Conservation (phyloP, 208 protist species). For the Porcisia deanei region DNA sequence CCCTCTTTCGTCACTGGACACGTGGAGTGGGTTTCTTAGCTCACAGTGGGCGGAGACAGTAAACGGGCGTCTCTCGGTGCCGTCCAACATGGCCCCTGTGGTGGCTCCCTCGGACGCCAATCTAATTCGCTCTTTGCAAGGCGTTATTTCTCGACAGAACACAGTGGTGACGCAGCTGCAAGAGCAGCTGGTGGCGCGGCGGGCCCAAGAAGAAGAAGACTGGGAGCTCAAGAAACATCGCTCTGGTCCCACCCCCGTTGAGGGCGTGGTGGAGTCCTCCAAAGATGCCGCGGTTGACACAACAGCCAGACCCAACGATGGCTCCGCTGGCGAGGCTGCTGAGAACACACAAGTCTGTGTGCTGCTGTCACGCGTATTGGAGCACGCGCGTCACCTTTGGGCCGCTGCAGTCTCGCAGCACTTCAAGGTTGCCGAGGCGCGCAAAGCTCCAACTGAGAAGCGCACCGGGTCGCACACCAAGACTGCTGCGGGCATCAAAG, state of each 20-base stretch:
- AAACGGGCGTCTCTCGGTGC: neutral
- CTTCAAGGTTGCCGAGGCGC: slow-evolving; percentile 29
- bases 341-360: slow-evolving; percentile 47
- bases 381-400: slow-evolving; percentile 48
- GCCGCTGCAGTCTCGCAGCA: slow-evolving; percentile 38
- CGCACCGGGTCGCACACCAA: neutral
- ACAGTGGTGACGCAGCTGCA: slow-evolving; percentile 33
- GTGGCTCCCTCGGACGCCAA: neutral
- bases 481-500: slow-evolving; percentile 3
- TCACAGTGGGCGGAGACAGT: slow-evolving; percentile 25
- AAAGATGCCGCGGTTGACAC: neutral
- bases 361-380: slow-evolving; percentile 50
- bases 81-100: neutral
- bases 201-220: slow-evolving; percentile 25
- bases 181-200: slow-evolving; percentile 27
- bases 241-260: neutral
- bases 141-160: slow-evolving; percentile 46
- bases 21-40: slow-evolving; percentile 41
- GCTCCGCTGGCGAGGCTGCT: neutral
- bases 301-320: neutral
- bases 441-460: slow-evolving; percentile 6
- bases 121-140: slow-evolving; percentile 38
- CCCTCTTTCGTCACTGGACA: slow-evolving; percentile 29
- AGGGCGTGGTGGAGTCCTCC: neutral
- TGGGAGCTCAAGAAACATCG: slow-evolving; percentile 17